Base-by-base conservation (phyloP, 495 filamentous ascomycete species). In the Tuber umbilicatum region DNA sequence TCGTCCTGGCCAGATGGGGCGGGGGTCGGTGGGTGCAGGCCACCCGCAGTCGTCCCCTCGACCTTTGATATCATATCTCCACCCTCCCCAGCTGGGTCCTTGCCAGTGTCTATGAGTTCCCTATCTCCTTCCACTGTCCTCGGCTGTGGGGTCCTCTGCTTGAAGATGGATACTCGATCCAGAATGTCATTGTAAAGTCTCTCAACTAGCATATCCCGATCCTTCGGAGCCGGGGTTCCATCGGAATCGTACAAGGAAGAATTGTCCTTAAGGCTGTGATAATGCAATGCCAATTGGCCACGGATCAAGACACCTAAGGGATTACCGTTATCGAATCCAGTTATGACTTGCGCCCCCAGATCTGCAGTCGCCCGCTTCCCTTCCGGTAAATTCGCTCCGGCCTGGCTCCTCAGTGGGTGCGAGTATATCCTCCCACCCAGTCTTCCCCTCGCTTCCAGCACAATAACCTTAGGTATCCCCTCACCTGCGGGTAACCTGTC, bases 341-440 rank as follows among this genome's bases (percentile, higher is more conserved):
- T 97, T 76, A 99, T 92, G 70, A 99, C 97, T 84, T 97, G 95
- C 27, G 96, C 95, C 50, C 95, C 95, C 88, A 97, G 92, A 81
- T 99, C 95, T 69, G 92, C 95, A 23, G 94, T 97, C 74, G 90
- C 91, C n/a, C 89, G 84, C 67, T 86, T 84, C 70, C 83, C 84
- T 55, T 81, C 76, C 85, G 84, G 73, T 86, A 86, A 60, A 84
- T 86, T 73, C 82, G 80, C 10, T 86, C 87, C 64, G 88, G 82
- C 31, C 80, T 85, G 90, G 43, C 89, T 90, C 68, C 86, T 87
- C 71, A 99, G 86, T 69, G 90, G 89, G 81, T 94, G 93, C 16
- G 95, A 99, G 84, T 97, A 98, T 40, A 99, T 92, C 74, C 95
- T 88, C 40, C 95, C 95, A n/a, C 95, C 95, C 47, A 99, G 88